phyloP scores from a whole-genome alignment of 2,329 filamentous ascomycete species.

The Tolypocladium ovalisporum region DNA sequence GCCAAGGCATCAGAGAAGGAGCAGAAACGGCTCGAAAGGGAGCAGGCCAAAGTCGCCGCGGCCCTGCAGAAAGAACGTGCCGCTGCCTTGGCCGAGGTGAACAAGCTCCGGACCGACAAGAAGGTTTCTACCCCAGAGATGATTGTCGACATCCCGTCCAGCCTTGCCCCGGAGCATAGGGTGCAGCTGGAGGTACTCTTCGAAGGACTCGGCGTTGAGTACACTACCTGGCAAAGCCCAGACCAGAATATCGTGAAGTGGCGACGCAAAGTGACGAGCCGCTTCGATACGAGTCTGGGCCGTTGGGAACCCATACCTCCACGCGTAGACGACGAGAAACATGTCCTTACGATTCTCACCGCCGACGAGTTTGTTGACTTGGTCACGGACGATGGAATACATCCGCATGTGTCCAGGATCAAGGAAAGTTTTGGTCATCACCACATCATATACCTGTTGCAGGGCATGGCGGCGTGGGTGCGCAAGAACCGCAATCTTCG shows the following conservation, averaged over 20 bases:
- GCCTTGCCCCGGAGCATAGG: conserved; percentile 35
- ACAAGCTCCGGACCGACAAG: conserved; percentile 63
- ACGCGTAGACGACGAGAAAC: conserved; percentile 44
- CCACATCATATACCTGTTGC: conserved; percentile 58
- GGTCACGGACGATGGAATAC: conserved; percentile 39
- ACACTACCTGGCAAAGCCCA: conserved; percentile 31
- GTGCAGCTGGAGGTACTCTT: conserved; percentile 40
- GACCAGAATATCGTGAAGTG: conserved; percentile 50
- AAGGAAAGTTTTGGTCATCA: conserved; percentile 39
- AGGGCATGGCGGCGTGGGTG: conserved; percentile 56
- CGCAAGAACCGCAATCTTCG: conserved; percentile 56
- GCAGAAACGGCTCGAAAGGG: conserved; percentile 43
- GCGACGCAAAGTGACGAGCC: conserved; percentile 55
- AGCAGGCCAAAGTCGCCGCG: conserved; percentile 50
- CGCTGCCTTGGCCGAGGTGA: conserved; percentile 59
- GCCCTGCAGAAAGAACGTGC: conserved; percentile 51
- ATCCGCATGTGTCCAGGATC: conserved; percentile 46
- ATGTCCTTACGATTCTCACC: conserved; percentile 49
- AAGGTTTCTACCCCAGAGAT: conserved; percentile 65
- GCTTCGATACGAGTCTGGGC: conserved; percentile 48
- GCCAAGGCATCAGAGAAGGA: conserved; percentile 34
- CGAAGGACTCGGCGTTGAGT: conserved; percentile 35
- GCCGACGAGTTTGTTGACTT: conserved; percentile 58
- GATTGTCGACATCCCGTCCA: conserved; percentile 58
- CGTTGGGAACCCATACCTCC: conserved; percentile 53